Evolutionary conservation across 805 yeast genomes (phyloP).

Genomic region (Blastobotrys terrestris): DNA sequence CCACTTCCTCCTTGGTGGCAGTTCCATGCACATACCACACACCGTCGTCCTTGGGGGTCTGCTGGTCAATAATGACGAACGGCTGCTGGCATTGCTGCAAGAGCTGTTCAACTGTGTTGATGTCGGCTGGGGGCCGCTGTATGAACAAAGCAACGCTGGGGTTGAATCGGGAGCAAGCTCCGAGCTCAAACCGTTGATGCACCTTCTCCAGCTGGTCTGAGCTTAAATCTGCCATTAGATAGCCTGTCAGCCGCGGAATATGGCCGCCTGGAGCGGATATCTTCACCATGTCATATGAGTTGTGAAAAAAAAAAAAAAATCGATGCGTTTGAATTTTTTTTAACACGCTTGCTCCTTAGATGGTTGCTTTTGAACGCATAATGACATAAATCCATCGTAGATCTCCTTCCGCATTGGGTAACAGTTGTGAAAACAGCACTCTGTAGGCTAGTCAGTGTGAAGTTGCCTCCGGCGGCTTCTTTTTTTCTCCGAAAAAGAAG

Average conservation of each 20-base stretch:
- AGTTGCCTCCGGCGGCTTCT: too few relatives aligned
- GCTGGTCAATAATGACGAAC: not conserved
- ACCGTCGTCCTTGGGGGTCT: not conserved
- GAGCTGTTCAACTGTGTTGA: not conserved
- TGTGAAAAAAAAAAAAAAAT: too few relatives aligned
- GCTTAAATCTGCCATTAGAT: too few relatives aligned
- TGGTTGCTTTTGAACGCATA: not conserved
- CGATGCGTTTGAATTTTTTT: not conserved
- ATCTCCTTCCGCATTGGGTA: constrained; percentile 1
- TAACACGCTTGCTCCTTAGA: not conserved
- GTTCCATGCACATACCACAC: not conserved
- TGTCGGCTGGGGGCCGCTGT: not conserved
- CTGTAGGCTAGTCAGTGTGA: too few relatives aligned
- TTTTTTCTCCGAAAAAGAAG: too few relatives aligned
- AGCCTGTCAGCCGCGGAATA: too few relatives aligned
- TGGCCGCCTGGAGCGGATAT: too few relatives aligned
- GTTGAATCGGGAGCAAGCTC: too few relatives aligned
- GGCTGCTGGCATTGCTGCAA: not conserved
- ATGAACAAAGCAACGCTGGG: not conserved
- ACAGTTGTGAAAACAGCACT: too few relatives aligned
- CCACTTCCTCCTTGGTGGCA: not conserved
- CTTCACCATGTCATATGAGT: too few relatives aligned
- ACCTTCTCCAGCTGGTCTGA: too few relatives aligned
- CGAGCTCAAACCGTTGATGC: too few relatives aligned
- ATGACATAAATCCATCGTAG: not conserved